phyloP scores from a whole-genome alignment of 495 filamentous ascomycete species.

The Geopyxis carbonaria region DNA sequence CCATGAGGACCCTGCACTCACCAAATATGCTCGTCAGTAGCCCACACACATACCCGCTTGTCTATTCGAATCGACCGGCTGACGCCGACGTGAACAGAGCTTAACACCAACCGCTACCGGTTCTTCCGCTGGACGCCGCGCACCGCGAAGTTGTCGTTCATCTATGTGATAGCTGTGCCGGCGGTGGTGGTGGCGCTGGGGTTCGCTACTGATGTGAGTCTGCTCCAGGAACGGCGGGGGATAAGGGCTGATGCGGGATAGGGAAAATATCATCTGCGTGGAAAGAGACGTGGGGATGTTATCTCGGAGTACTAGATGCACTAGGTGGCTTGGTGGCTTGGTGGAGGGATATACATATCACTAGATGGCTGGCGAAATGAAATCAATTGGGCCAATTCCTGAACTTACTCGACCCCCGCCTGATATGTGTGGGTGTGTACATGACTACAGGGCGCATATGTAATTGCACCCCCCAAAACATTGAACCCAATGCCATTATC shows the following conservation, averaged over 20 bases:
- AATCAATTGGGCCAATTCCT: no score
- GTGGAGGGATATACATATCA: no score
- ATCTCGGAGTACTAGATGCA: slow-evolving; percentile 53
- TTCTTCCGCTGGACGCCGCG: slow-evolving; percentile 86
- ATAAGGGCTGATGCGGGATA: slow-evolving; percentile 25
- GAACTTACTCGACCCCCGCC: no score
- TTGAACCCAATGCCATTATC: no score
- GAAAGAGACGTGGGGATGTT: slow-evolving; percentile 70
- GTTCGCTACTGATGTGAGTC: slow-evolving; percentile 70
- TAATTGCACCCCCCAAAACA: no score
- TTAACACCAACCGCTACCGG: slow-evolving; percentile 72
- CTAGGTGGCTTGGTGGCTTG: no score
- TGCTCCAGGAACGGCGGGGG: background rate
- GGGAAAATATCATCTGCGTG: slow-evolving; percentile 75
- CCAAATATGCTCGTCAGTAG: slow-evolving; percentile 55
- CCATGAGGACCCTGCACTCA: slow-evolving; percentile 61
- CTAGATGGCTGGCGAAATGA: no score
- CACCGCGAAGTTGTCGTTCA: slow-evolving; percentile 59
- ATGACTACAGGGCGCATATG: no score
- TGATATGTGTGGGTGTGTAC: no score
- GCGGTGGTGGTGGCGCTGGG: slow-evolving; percentile 47
- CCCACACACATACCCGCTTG: slow-evolving; percentile 2
- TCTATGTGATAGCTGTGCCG: slow-evolving; percentile 57
- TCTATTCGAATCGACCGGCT: background rate
- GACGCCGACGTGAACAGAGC: slow-evolving; percentile 37